Base-by-base conservation (phyloP, 768 basidiomycete genomes). In the Hericium coralloides region DNA sequence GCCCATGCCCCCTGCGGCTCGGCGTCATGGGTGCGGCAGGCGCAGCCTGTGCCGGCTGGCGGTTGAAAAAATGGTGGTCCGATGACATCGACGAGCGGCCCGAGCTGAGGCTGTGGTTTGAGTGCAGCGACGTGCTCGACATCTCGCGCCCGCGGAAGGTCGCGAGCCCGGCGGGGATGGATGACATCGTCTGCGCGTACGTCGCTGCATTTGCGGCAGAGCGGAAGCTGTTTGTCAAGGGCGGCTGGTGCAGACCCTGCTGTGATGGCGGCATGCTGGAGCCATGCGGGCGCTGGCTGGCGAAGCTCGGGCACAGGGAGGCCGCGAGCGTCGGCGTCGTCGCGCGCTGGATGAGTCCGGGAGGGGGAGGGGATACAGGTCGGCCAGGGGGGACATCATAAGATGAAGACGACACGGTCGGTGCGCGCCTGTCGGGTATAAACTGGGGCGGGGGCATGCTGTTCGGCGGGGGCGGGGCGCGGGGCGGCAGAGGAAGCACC, bases 361-460 rank as follows among this genome's bases (percentile, higher is more conserved):
- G 75, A 17, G 94, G 95, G 5, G 94, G 95, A 2, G 95, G 95
- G 0, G 95, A 98, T 3, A 84, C 87, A 0, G 95, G 95, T 47
- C 95, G 78, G 26, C 90, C 87, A 0, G 95, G 94, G 12, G 89
- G 88, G 5, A 72, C 69, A 60, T 87, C 86, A 43, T 76, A 72
- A 4, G 79, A 74, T 18, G 75, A 68, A 56, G 70, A 71, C 8
- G 79, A 75, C 15, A 68, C 69, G 4, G 75, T 73, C 23, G 73
- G 73, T 49, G 76, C 62, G 62, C 79, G 81, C 65, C 79, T 77
- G 20, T 90, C 88, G 23, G 91, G 89, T 61, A 92, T 81, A 66
- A 85, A 87, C 14, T 78, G 64, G 1, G 91, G 90, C 12, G 91
- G 91, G 15, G 75, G 82, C 89, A 70, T 85, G 61, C 64, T 74